Evolutionary conservation across 441 rosid genomes (phyloP).

Genomic region (Jatropha multifida): DNA sequence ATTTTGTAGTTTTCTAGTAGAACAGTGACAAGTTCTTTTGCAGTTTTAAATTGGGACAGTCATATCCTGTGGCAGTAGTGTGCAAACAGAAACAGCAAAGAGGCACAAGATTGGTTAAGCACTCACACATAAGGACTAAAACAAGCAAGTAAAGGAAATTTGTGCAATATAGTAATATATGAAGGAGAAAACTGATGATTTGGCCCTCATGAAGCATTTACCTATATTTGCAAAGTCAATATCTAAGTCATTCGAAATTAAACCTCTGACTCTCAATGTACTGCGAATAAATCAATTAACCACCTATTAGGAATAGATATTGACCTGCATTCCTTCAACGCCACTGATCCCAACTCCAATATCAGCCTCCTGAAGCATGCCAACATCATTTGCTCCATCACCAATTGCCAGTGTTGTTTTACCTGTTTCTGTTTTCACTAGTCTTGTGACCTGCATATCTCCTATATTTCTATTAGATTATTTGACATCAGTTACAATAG

Average conservation of each 20-base stretch:
- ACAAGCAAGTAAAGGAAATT: neutral
- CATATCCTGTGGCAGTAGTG: neutral
- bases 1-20: neutral
- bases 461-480: slow-evolving; percentile 43
- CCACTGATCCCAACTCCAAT: slow-evolving; percentile 98
- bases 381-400: slow-evolving; percentile 96
- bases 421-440: slow-evolving; percentile 73
- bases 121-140: slow-evolving; percentile 2
- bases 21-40: too few relatives aligned
- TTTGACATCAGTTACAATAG: slow-evolving; percentile 20
- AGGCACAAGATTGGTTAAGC: neutral
- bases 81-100: neutral
- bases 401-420: slow-evolving; percentile 88
- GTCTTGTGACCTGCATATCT: slow-evolving; percentile 74
- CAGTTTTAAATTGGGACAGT: too few relatives aligned
- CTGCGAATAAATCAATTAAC: neutral
- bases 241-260: neutral
- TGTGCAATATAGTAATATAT: neutral
- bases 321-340: slow-evolving; percentile 96
- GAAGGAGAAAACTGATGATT: neutral
- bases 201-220: neutral
- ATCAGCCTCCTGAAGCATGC: slow-evolving; percentile 99
- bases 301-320: neutral
- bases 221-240: neutral
- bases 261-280: too few relatives aligned